These are phyloP conservation scores for Nigrospora sphaerica DNA, from an alignment of 2,329 filamentous ascomycete species.

Conservation along the genomic window DNA sequence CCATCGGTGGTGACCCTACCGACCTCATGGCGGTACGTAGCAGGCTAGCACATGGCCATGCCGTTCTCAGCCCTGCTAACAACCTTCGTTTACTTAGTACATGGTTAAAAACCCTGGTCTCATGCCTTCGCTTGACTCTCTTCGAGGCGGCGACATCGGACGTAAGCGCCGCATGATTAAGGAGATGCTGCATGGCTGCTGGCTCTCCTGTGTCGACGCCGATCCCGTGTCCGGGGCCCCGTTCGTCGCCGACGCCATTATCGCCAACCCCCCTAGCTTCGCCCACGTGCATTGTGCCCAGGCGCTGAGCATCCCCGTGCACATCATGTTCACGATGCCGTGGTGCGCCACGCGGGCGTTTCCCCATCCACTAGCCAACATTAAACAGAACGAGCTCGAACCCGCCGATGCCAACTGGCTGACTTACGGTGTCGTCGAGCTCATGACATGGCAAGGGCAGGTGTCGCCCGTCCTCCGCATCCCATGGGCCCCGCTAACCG, in stretches of 20 bases:
- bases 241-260: slow-evolving; percentile 79
- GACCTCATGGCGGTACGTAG: slow-evolving; percentile 57
- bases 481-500: too few species aligned
- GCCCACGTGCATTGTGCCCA: slow-evolving; percentile 70
- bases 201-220: slow-evolving; percentile 77
- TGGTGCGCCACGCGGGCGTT: slow-evolving; percentile 78
- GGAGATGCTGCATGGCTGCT: slow-evolving; percentile 76
- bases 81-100: slow-evolving; percentile 9
- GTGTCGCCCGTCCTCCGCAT: background rate
- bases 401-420: slow-evolving; percentile 67
- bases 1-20: slow-evolving; percentile 67
- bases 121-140: slow-evolving; percentile 25
- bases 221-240: slow-evolving; percentile 39
- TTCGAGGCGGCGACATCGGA: slow-evolving; percentile 28
- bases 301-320: slow-evolving; percentile 66
- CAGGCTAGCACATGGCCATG: too few species aligned
- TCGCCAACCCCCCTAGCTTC: slow-evolving; percentile 73
- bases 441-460: slow-evolving; percentile 77
- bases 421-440: slow-evolving; percentile 73
- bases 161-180: slow-evolving; percentile 49
- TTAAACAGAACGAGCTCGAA: slow-evolving; percentile 44
- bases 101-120: slow-evolving; percentile 33
- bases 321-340: slow-evolving; percentile 93
- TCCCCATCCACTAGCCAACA: slow-evolving; percentile 74
- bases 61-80: too few species aligned